Evolutionary conservation across 2,329 filamentous ascomycete species (phyloP).

Genomic region (Fusarium beomiforme): DNA sequence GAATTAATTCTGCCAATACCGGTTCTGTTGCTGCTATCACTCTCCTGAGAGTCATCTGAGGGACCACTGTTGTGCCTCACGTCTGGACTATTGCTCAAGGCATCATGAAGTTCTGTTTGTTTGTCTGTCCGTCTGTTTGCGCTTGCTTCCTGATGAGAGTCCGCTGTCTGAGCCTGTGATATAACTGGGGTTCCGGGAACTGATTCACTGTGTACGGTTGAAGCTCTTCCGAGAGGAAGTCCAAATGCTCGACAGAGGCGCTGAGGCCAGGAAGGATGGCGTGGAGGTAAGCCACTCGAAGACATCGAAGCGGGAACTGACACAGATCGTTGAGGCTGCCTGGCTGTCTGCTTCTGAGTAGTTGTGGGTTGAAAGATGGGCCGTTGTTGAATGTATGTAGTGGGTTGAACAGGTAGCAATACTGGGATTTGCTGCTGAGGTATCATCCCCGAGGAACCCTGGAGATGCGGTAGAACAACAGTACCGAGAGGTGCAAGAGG

Average conservation of each 20-base stretch:
- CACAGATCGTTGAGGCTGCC: neutral
- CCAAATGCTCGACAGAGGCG: slow-evolving; percentile 41
- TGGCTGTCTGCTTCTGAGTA: neutral
- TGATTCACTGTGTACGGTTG: slow-evolving; percentile 47
- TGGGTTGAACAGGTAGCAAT: neutral
- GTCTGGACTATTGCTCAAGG: neutral
- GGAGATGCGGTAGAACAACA: neutral
- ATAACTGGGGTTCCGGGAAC: slow-evolving; percentile 17
- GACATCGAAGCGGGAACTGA: neutral
- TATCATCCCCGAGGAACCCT: neutral
- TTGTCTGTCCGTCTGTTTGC: neutral
- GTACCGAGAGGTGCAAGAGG: neutral
- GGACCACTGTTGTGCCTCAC: neutral
- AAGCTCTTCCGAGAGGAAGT: slow-evolving; percentile 48
- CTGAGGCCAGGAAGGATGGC: slow-evolving; percentile 43
- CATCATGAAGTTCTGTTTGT: neutral
- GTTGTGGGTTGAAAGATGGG: neutral
- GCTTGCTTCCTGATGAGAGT: neutral
- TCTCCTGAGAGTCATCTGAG: neutral
- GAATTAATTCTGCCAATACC: slow-evolving; percentile 27
- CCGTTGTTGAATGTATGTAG: neutral
- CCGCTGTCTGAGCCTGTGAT: neutral
- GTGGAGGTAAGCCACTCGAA: slow-evolving; percentile 6
- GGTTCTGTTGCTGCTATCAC: neutral
- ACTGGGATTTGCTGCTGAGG: slow-evolving; percentile 12